These are phyloP conservation scores for Xylaria bambusicola DNA, from an alignment of 495 filamentous ascomycete genomes.

Conservation along the genomic window DNA sequence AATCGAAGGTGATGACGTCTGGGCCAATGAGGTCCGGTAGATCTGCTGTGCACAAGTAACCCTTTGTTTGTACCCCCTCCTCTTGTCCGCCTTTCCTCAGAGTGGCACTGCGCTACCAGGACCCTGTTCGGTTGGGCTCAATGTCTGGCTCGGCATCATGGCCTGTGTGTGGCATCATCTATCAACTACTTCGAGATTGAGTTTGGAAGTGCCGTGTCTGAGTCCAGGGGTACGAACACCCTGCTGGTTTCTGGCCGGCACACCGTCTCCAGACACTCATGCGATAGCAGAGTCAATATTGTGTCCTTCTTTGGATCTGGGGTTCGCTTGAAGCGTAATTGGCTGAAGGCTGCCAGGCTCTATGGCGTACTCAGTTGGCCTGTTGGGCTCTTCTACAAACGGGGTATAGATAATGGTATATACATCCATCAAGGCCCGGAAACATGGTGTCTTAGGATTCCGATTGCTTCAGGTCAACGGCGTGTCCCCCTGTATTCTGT, in stretches of 20 bases:
- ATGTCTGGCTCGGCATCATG: conserved; percentile 21
- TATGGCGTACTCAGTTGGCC: not conserved
- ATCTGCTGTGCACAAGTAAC: conserved; percentile 18
- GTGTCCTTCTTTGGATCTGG: conserved; percentile 10
- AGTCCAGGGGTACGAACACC: not conserved
- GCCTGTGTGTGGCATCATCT: conserved; percentile 23
- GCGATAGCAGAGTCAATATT: conserved; percentile 15
- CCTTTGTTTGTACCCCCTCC: conserved; percentile 27
- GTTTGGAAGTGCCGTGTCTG: conserved; percentile 15
- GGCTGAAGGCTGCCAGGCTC: not conserved
- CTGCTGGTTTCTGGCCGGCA: not conserved
- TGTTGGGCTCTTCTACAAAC: conserved; percentile 17
- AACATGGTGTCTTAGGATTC: conserved; percentile 7
- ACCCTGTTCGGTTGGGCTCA: conserved; percentile 23
- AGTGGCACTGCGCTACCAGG: conserved; percentile 12
- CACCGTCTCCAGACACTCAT: conserved; percentile 11
- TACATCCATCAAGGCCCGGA: not conserved
- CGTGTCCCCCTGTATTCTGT: not conserved
- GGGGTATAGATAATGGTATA: conserved; percentile 19
- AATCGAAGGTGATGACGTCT: conserved; percentile 9
- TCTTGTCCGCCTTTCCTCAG: conserved; percentile 24
- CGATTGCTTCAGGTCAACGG: conserved; percentile 23
- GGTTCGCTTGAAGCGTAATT: not conserved
- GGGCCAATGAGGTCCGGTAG: not conserved
- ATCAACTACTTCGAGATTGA: conserved; percentile 19